phyloP scores from a whole-genome alignment of 805 yeast genomes.

The Candida chauliodis region DNA sequence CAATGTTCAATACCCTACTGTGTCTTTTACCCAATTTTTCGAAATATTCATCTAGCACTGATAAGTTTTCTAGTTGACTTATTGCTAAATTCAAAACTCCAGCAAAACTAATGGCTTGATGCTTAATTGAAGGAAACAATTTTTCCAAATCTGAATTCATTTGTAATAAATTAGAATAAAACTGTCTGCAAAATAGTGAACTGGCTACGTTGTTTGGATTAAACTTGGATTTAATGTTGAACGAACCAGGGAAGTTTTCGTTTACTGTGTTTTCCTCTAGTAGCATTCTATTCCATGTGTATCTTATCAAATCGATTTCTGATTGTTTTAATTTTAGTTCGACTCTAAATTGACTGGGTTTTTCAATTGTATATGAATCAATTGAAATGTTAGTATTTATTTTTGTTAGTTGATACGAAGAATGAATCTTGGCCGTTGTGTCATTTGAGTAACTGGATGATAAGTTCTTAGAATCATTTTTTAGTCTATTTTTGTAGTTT shows the following conservation, averaged over 20 bases:
- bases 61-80: slow-evolving; percentile 56
- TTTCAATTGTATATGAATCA: slow-evolving; percentile 18
- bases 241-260: slow-evolving; percentile 11
- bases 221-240: slow-evolving; percentile 6
- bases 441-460: background rate
- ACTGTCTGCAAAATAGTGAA: slow-evolving; percentile 70
- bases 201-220: slow-evolving; percentile 19
- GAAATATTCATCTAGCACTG: slow-evolving; percentile 55
- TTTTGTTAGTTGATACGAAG: slow-evolving; percentile 23
- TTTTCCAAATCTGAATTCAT: slow-evolving; percentile 60
- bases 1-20: slow-evolving; percentile 70
- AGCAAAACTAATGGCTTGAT: slow-evolving; percentile 78
- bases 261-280: slow-evolving; percentile 19
- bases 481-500: background rate
- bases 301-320: slow-evolving; percentile 44
- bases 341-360: slow-evolving; percentile 16
- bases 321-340: slow-evolving; percentile 20
- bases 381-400: slow-evolving; percentile 20
- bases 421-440: background rate
- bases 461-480: too few species aligned
- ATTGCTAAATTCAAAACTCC: slow-evolving; percentile 72
- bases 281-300: slow-evolving; percentile 46
- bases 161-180: slow-evolving; percentile 64
- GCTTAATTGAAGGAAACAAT: slow-evolving; percentile 69
- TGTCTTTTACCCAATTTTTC: slow-evolving; percentile 69